phyloP scores from a whole-genome alignment of 2,329 filamentous ascomycete genomes.

The Alternaria incomplexa region DNA sequence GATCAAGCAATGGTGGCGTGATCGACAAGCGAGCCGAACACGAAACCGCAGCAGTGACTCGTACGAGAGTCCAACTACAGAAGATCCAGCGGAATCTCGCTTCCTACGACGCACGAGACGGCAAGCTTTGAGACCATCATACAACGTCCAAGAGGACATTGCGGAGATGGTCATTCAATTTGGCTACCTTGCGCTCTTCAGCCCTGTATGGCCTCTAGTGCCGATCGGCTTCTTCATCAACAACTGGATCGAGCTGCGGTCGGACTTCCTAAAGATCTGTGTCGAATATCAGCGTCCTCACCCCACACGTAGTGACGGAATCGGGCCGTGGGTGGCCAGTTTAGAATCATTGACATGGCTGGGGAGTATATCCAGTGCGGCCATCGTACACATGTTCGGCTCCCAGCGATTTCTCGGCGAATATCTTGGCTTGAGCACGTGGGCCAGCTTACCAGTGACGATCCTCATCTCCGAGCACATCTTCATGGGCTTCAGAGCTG shows the following conservation, averaged over 20 bases:
- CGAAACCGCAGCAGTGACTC: background rate
- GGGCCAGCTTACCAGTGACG: conserved; percentile 39
- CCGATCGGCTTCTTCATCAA: conserved; percentile 46
- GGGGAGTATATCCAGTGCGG: conserved; percentile 40
- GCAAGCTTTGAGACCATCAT: conserved; percentile 35
- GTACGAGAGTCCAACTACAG: conserved; percentile 7
- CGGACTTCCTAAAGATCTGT: conserved; percentile 44
- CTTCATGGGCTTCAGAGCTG: conserved; percentile 39
- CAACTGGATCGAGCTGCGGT: conserved; percentile 45
- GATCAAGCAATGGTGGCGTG: conserved; percentile 37
- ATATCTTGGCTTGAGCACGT: conserved; percentile 25
- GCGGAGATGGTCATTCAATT: conserved; percentile 47
- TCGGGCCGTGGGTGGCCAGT: conserved; percentile 43
- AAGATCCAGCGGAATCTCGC: conserved; percentile 37
- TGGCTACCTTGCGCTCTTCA: conserved; percentile 44
- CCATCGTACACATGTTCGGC: conserved; percentile 43
- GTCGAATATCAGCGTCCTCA: conserved; percentile 40
- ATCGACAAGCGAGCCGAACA: conserved; percentile 23
- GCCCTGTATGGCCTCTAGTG: conserved; percentile 44
- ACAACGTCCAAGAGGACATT: conserved; percentile 46
- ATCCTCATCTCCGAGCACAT: conserved; percentile 43
- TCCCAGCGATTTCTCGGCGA: conserved; percentile 19
- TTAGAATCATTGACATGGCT: conserved; percentile 43
- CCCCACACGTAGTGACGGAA: conserved; percentile 36
- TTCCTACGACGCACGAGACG: conserved; percentile 39